phyloP scores from a whole-genome alignment of 495 filamentous ascomycete genomes.

The Penicillium malachiteum region DNA sequence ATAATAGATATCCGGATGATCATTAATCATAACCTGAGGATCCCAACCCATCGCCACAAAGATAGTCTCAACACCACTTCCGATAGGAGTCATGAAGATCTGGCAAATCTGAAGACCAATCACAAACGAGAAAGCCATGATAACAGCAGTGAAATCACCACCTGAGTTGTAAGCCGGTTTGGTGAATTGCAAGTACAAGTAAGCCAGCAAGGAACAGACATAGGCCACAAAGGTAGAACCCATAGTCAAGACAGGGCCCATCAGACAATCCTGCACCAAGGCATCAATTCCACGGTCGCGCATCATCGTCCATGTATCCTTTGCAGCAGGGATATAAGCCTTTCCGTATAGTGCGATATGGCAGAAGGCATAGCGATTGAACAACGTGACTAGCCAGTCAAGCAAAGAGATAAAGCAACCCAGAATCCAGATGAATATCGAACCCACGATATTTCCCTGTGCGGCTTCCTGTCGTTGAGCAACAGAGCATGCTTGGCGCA shows the following conservation, averaged over 20 bases:
- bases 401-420: slow-evolving; percentile 74
- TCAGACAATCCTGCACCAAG: slow-evolving; percentile 84
- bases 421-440: slow-evolving; percentile 67
- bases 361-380: slow-evolving; percentile 80
- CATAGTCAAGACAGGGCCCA: slow-evolving; percentile 87
- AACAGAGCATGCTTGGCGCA: slow-evolving; percentile 74
- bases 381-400: slow-evolving; percentile 75
- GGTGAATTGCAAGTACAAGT: slow-evolving; percentile 80
- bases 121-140: slow-evolving; percentile 81
- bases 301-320: slow-evolving; percentile 88
- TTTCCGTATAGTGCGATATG: slow-evolving; percentile 93
- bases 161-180: slow-evolving; percentile 71
- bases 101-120: slow-evolving; percentile 85
- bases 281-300: slow-evolving; percentile 88
- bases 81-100: slow-evolving; percentile 78
- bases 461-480: slow-evolving; percentile 62
- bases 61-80: slow-evolving; percentile 67
- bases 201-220: slow-evolving; percentile 75
- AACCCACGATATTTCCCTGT: slow-evolving; percentile 67
- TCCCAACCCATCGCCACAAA: slow-evolving; percentile 90
- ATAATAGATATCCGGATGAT: slow-evolving; percentile 78
- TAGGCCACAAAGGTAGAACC: slow-evolving; percentile 82
- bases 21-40: slow-evolving; percentile 76
- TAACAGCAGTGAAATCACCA: slow-evolving; percentile 69
- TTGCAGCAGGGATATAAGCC: slow-evolving; percentile 77